Percentiles rank a stretch among this genome's conserved stretches.
Conservation (phyloP, 163 green algal species). For the Scenedesmus sp. region DNA sequence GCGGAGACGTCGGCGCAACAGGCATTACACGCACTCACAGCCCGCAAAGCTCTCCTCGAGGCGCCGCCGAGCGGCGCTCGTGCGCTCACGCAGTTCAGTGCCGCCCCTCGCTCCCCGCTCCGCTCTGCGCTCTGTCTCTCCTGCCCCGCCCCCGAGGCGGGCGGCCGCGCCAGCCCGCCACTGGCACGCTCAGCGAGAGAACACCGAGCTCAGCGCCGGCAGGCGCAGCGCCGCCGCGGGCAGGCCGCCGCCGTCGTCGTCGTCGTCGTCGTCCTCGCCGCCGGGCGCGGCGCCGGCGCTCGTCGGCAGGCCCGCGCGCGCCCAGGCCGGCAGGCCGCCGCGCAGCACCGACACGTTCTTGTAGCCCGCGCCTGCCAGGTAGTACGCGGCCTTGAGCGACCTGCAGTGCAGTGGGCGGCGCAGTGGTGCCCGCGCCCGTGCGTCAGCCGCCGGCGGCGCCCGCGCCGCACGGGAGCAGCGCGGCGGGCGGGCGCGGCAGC, state of each 20-base stretch:
- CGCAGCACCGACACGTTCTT: slow-evolving; percentile 41
- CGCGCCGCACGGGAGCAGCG: too few species aligned
- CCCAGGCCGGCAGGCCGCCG: slow-evolving; percentile 24
- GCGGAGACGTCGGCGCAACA: too few species aligned
- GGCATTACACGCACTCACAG: not conserved
- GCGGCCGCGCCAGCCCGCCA: too few species aligned
- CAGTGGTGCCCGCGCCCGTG: too few species aligned
- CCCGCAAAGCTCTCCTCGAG: not conserved
- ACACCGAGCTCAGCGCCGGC: slow-evolving; percentile 9
- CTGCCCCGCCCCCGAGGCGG: too few species aligned
- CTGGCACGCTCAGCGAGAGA: slow-evolving; percentile 24
- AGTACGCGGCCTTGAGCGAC: slow-evolving; percentile 58
- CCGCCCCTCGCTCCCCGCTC: too few species aligned
- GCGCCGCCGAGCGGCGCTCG: too few species aligned
- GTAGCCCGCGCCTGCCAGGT: slow-evolving; percentile 55
- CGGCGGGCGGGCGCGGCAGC: too few species aligned
- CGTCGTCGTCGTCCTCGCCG: slow-evolving; percentile 8
- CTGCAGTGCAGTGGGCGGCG: not conserved
- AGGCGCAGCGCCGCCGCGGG: not conserved
- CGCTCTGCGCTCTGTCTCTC: too few species aligned
- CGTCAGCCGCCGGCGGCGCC: too few species aligned
- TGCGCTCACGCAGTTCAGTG: too few species aligned
- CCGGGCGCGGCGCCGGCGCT: slow-evolving; percentile 6
- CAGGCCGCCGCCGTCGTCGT: not conserved
- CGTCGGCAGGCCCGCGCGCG: slow-evolving; percentile 1